phyloP scores from a whole-genome alignment of 805 yeast genomes.

The Candida ascalaphidarum region DNA sequence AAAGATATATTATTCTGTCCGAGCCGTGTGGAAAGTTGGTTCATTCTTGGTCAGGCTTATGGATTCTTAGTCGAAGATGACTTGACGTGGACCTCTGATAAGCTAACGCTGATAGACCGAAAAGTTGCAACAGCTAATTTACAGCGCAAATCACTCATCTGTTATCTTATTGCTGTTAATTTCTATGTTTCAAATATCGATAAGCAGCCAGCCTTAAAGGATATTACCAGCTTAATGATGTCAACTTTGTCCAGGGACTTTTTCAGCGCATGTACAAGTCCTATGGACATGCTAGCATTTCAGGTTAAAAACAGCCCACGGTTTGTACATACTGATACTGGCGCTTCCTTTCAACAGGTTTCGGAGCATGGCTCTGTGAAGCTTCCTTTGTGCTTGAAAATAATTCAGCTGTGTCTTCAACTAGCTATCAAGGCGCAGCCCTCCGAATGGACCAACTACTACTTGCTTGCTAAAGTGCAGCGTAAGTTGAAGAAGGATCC shows the following conservation, averaged over 20 bases:
- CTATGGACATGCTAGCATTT: slow-evolving; percentile 59
- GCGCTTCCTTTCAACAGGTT: slow-evolving; percentile 16
- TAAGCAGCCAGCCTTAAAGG: slow-evolving; percentile 8
- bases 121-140: slow-evolving; percentile 50
- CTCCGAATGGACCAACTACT: slow-evolving; percentile 54
- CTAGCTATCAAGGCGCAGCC: slow-evolving; percentile 37
- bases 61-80: slow-evolving; percentile 81
- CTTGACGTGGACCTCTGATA: slow-evolving; percentile 86
- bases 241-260: slow-evolving; percentile 48
- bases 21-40: slow-evolving; percentile 78
- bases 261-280: slow-evolving; percentile 50
- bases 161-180: slow-evolving; percentile 68
- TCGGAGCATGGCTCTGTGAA: slow-evolving; percentile 10
- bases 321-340: slow-evolving; percentile 17
- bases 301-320: slow-evolving; percentile 29
- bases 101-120: slow-evolving; percentile 53
- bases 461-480: slow-evolving; percentile 50
- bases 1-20: slow-evolving; percentile 63
- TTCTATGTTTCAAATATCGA: slow-evolving; percentile 8
- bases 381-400: slow-evolving; percentile 23
- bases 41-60: slow-evolving; percentile 69
- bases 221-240: slow-evolving; percentile 40
- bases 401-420: slow-evolving; percentile 33
- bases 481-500: slow-evolving; percentile 36
- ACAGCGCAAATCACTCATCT: slow-evolving; percentile 63